These are phyloP conservation scores for Triticum aestivum DNA, from an alignment of 176 grass and related monocot species.

Conservation along the genomic window IWGSC_CS_RefSeq_v2.1 NC_057798.1:574615215-574615714, in stretches of 20 bases:
- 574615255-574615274: background rate
- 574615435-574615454: background rate
- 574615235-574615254: background rate
- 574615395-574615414: background rate
- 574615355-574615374: background rate
- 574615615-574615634: constrained; percentile 99
- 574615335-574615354: background rate
- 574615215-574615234: constrained; percentile 34
- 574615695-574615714: constrained; percentile 72
- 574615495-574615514: background rate
- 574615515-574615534: background rate
- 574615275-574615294: background rate
- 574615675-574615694: constrained; percentile 71
- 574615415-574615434: background rate
- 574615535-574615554: background rate
- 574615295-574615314: background rate
- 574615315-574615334: background rate
- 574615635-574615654: constrained; percentile 98
- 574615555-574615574: background rate
- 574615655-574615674: constrained; percentile 86
- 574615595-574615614: constrained; percentile 37
- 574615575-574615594: background rate
- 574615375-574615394: background rate
- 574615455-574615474: constrained; percentile 10
- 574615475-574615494: background rate